These are phyloP conservation scores for Trametes versicolor DNA, from an alignment of 1,284 basidiomycete species.

Conservation along the genomic window DNA sequence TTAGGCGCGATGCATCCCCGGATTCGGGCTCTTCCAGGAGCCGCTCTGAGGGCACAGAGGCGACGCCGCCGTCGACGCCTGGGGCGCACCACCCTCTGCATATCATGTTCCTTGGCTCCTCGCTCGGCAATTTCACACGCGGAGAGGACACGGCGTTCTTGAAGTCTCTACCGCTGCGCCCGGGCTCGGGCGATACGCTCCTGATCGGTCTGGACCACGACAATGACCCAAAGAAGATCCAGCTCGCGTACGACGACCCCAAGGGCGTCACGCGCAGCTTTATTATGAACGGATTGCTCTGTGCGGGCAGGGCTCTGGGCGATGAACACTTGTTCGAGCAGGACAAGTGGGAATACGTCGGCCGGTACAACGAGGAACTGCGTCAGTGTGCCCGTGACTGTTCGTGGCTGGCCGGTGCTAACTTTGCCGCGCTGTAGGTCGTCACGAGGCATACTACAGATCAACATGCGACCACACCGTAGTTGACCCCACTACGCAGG, in stretches of 20 bases:
- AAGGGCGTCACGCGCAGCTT: conserved; percentile 84
- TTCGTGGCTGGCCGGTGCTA: not conserved
- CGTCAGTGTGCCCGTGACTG: conserved; percentile 58
- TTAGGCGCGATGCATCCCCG: conserved; percentile 45
- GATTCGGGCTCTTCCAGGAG: conserved; percentile 44
- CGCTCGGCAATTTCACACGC: conserved; percentile 92
- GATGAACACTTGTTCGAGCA: conserved; percentile 69
- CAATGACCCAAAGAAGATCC: conserved; percentile 73
- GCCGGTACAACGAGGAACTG: conserved; percentile 75
- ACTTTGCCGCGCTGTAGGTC: conserved; percentile 56
- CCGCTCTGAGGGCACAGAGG: conserved; percentile 40
- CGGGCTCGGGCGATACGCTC: conserved; percentile 76
- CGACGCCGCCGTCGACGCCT: conserved; percentile 52
- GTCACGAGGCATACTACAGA: conserved; percentile 89
- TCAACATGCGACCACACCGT: conserved; percentile 74
- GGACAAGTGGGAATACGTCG: conserved; percentile 86
- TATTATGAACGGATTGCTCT: conserved; percentile 90
- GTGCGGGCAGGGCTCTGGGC: conserved; percentile 69
- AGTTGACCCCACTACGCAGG: conserved; percentile 57
- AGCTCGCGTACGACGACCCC: conserved; percentile 86
- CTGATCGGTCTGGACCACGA: conserved; percentile 89
- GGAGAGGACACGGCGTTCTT: conserved; percentile 82
- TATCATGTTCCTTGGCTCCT: conserved; percentile 94
- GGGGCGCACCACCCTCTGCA: conserved; percentile 67
- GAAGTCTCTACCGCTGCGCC: conserved; percentile 78